A percentile compares a stretch with the other conserved stretches of the same genome.
phyloP scores from a whole-genome alignment of 2,329 filamentous ascomycete species.

The Fusarium luffae region DNA sequence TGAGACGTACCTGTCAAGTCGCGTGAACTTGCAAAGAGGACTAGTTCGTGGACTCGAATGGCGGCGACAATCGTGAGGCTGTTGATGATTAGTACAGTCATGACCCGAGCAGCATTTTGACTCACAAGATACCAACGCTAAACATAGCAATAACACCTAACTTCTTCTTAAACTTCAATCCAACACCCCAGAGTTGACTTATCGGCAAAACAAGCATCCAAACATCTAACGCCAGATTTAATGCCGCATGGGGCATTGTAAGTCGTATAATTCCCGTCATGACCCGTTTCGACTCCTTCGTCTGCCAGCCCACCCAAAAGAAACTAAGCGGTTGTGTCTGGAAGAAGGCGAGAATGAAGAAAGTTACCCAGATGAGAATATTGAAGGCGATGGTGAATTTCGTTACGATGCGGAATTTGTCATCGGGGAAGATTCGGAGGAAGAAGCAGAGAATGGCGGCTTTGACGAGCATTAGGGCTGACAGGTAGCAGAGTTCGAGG shows the following conservation, averaged over 20 bases:
- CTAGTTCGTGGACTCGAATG: constrained; percentile 7
- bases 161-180: constrained; percentile 20
- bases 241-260: background rate
- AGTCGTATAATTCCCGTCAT: background rate
- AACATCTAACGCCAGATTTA: constrained; percentile 15
- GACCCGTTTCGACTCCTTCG: background rate
- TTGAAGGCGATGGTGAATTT: constrained; percentile 5
- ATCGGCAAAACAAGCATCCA: constrained; percentile 28
- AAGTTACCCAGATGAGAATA: background rate
- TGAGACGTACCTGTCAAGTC: constrained; percentile 7
- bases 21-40: background rate
- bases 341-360: background rate
- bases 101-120: rapidly evolving
- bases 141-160: constrained; percentile 31
- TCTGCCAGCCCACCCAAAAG: constrained; percentile 24
- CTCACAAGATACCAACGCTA: constrained; percentile 29
- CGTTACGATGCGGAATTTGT: constrained; percentile 4
- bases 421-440: constrained; percentile 14
- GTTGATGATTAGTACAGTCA: background rate
- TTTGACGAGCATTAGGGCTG: background rate
- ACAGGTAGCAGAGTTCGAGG: background rate
- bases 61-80: constrained; percentile 22
- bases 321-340: constrained; percentile 2
- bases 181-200: constrained; percentile 18
- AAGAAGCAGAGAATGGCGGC: constrained; percentile 19